phyloP scores from a whole-genome alignment of 139 green algal species.

The Gonium pectorale region DNA sequence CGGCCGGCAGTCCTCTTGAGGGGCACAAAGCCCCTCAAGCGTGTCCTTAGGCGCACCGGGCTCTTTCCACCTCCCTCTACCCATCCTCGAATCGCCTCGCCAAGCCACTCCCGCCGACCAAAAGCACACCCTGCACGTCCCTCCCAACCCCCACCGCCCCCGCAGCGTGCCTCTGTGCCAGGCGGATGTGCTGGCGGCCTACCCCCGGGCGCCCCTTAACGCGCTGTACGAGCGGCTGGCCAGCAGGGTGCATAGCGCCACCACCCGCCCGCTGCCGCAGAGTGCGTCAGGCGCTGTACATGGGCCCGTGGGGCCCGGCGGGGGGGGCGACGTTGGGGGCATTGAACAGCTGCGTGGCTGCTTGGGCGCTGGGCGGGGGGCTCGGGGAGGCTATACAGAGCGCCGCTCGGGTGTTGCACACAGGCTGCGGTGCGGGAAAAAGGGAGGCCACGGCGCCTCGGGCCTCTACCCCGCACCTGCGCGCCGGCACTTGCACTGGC shows the following conservation, averaged over 20 bases:
- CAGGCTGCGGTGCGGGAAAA: too few species aligned
- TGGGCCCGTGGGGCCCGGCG: too few species aligned
- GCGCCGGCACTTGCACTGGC: too few species aligned
- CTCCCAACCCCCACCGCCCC: too few species aligned
- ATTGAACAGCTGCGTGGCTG: neutral
- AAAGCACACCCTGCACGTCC: too few species aligned
- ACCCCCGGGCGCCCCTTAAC: neutral
- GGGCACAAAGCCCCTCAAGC: too few species aligned
- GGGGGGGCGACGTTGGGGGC: neutral
- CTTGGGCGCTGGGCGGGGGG: neutral
- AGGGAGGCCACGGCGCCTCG: too few species aligned
- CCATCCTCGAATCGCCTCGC: too few species aligned
- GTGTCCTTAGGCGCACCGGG: too few species aligned
- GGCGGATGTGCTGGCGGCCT: neutral
- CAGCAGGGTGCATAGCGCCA: neutral
- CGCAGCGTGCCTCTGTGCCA: constrained; percentile 18
- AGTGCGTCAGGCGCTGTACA: neutral
- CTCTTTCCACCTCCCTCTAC: neutral
- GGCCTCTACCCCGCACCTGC: too few species aligned
- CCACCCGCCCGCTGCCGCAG: neutral
- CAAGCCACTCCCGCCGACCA: too few species aligned
- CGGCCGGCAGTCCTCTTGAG: neutral
- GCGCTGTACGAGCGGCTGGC: neutral
- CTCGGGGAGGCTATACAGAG: neutral
- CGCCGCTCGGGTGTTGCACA: too few species aligned